Base-by-base conservation (phyloP, 2,329 filamentous ascomycete species). In the Paecilomyces niveus region DNA sequence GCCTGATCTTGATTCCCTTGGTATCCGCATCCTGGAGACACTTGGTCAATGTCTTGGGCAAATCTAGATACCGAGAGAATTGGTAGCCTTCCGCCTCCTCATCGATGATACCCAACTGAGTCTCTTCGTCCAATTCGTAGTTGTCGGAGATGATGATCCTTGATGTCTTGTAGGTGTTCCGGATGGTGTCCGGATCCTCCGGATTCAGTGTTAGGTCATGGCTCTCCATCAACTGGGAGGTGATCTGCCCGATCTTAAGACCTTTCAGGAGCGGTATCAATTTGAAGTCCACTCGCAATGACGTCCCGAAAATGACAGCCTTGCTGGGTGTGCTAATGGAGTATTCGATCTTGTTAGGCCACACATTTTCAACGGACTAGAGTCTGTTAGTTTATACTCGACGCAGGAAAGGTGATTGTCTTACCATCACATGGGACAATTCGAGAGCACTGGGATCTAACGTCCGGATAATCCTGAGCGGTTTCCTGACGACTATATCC, bases 261-360 rank as follows among this genome's bases (percentile, higher is more conserved):
- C 92, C 93, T 74, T 99, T 97, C 55, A 96, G 80, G 1, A 97
- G 79, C 0, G 93, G 92, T 1, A 92, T 90, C 62, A 97, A 86
- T 62, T 89, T 86, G 78, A 97, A 93, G 66, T 96, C 87, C 60
- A 96, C 82, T 1, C 87, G 85, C 54, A 97, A 86, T 22, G 83
- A 83, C n/a, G 90, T 95, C 54, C 94, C 94, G 67, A 97, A 96
- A 18, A 96, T 89, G 57, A 96, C 88, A 1, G 94, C 94, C 77
- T 97, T 97, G 68, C 91, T 92, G 0, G 94, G 93, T 10, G 96
- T 90, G 59, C 90, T 86, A 62, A 99, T 92, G 31, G 91, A 93
- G 77, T 99, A 99, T 72, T 96, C 90, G 66, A 97, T 85, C 80
- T 99, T 99, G 78, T 96, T 94, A 5, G 92, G 89, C 94, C 94